Evolutionary conservation across 1,284 basidiomycete genomes (phyloP), one percentile per base, ranked within the genome.

Genomic region (Fomitopsis palustris): DNA sequence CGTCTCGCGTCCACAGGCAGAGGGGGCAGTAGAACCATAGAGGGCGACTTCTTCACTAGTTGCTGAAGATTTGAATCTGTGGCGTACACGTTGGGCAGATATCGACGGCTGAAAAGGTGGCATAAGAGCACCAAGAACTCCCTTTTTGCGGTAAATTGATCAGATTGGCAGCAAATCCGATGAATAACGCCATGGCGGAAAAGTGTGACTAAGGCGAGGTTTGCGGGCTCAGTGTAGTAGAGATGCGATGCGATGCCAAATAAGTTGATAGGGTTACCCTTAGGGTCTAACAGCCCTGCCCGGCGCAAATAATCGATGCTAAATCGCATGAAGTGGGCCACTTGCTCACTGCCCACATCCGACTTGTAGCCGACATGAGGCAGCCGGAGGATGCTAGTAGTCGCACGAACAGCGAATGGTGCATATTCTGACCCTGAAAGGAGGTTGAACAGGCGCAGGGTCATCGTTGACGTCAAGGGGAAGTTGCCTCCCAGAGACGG

Each of bases 271-370:
- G 86, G 85, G 25, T 75, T 78, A 7, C 87, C 88, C 19, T 70
- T 65, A 33, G 70, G 67, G 56, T 83, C 77, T 43, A 90, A 68
- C 14, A 90, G 74, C 39, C 79, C 74, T 2, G 78, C 71, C 2
- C 84, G 81, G 33, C 84, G 79, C 16, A 90, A 78, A 64, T 87
- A 89, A 57, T 90, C 88, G 57, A 90, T 83, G 59, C 81, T 83
- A 73, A 89, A 89, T n/a, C 87, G 77, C 29, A 88, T 67, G 62
- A 87, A 86, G 64, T 89, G 85, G 19, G 85, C 67, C 14, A 88
- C 71, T 62, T 88, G 84, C 9, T 81, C 70, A 58, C 72, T 76
- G 7, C 83, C 83, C 5, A 79, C 72, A 9, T 82, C 75, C 0
- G 82, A 86, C 25, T 75, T 71, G 63, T 86, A 82, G 60, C 79